Percentiles rank a stretch among this genome's conserved stretches.
Conservation (phyloP, 2,329 filamentous ascomycete species). For the Gnomoniopsis sp. region DNA sequence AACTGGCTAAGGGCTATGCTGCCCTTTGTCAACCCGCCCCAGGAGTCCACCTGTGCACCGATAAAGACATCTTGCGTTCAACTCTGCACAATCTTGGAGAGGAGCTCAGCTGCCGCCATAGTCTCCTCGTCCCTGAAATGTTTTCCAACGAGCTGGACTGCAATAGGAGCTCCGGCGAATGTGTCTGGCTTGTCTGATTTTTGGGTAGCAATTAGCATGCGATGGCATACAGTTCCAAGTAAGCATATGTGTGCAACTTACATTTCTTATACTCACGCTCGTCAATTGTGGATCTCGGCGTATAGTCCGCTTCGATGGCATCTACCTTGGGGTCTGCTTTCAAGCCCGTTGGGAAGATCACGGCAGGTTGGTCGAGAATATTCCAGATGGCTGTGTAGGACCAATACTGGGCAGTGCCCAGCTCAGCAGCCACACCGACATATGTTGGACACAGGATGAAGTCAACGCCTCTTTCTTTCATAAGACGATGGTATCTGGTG, state of each 20-base stretch:
- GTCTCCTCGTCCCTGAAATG: constrained; percentile 22
- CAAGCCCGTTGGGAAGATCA: constrained; percentile 25
- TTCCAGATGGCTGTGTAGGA: constrained; percentile 31
- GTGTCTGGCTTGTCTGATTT: constrained; percentile 1
- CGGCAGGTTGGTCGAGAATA: constrained; percentile 27
- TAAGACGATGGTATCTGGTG: constrained; percentile 17
- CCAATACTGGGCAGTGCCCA: constrained; percentile 24
- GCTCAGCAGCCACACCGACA: constrained; percentile 21
- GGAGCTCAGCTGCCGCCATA: constrained; percentile 1
- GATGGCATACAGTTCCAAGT: not conserved
- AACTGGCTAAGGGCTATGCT: too few species aligned
- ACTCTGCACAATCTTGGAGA: not conserved
- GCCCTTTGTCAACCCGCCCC: too few species aligned
- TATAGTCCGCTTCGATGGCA: not conserved
- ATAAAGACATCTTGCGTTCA: not conserved
- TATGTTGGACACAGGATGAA: constrained; percentile 27
- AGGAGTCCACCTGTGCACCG: too few species aligned
- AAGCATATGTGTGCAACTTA: not conserved
- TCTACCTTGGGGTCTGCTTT: constrained; percentile 4
- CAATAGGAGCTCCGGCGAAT: constrained; percentile 3
- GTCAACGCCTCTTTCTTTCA: constrained; percentile 24
- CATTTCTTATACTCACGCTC: constrained; percentile 3
- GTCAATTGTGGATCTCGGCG: constrained; percentile 5
- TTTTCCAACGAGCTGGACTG: constrained; percentile 24
- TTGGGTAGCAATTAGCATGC: not conserved